phyloP scores from a whole-genome alignment of 2,329 filamentous ascomycete genomes.

The Penicillium sp. region DNA sequence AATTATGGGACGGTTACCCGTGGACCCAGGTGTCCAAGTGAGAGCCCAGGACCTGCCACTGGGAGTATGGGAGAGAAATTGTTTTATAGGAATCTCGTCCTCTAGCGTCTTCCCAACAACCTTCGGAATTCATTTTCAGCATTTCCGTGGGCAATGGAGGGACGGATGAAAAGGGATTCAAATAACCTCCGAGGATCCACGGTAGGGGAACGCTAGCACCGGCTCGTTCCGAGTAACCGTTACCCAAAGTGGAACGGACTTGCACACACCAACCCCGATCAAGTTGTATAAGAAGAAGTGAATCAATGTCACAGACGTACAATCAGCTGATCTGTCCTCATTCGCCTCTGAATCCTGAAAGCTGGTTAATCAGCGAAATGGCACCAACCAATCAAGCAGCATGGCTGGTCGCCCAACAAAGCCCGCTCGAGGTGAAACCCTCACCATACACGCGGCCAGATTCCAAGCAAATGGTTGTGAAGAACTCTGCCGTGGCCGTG shows the following conservation, averaged over 20 bases:
- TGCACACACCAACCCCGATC: not conserved
- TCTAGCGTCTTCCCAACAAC: not conserved
- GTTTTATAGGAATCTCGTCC: not conserved
- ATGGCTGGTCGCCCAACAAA: slow-evolving; percentile 33
- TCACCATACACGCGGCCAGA: slow-evolving; percentile 42
- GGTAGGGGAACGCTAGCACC: not conserved
- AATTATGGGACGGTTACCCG: too few relatives aligned
- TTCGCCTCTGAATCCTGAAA: too few relatives aligned
- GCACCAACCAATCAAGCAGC: slow-evolving; percentile 26
- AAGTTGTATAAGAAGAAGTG: not conserved
- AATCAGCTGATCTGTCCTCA: not conserved
- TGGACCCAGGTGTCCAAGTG: too few relatives aligned
- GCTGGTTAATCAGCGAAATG: not conserved
- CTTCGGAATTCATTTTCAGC: not conserved
- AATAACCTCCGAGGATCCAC: not conserved
- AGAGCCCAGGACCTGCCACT: too few relatives aligned
- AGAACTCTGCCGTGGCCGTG: slow-evolving; percentile 44
- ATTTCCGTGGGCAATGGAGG: not conserved
- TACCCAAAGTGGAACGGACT: not conserved
- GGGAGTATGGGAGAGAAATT: too few relatives aligned
- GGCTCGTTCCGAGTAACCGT: not conserved
- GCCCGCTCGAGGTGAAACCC: slow-evolving; percentile 35
- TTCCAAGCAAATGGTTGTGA: slow-evolving; percentile 42
- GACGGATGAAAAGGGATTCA: not conserved
- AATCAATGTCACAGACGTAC: not conserved